Percentiles rank a stretch among this genome's conserved stretches.
phyloP scores from a whole-genome alignment of 768 basidiomycete species.

The Trametes cubensis region DNA sequence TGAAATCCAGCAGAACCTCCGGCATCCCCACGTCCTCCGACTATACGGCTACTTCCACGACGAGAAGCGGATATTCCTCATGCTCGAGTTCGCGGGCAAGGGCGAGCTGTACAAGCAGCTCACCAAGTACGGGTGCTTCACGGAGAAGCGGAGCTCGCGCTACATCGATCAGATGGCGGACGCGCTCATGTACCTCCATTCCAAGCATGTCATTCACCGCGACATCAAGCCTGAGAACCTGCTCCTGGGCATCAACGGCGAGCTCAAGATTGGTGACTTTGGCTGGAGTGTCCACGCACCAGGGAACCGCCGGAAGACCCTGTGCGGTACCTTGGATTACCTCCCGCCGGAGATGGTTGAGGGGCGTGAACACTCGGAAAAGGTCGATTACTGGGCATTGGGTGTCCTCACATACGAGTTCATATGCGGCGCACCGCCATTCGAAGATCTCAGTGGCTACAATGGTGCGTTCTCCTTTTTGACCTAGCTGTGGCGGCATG shows the following conservation, averaged over 20 bases:
- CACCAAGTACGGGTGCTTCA: slow-evolving; percentile 81
- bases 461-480: slow-evolving; percentile 54
- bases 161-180: slow-evolving; percentile 99
- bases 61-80: slow-evolving; percentile 94
- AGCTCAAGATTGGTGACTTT: slow-evolving; percentile 97
- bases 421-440: slow-evolving; percentile 79
- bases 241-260: slow-evolving; percentile 90
- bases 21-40: slow-evolving; percentile 92
- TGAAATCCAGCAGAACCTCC: slow-evolving; percentile 95
- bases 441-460: slow-evolving; percentile 82
- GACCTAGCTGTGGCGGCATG: slow-evolving; percentile 6
- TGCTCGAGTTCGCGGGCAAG: slow-evolving; percentile 97
- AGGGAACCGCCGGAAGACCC: slow-evolving; percentile 81
- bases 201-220: slow-evolving; percentile 96
- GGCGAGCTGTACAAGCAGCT: slow-evolving; percentile 98
- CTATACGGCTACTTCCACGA: slow-evolving; percentile 99
- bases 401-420: slow-evolving; percentile 98
- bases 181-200: slow-evolving; percentile 87
- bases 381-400: slow-evolving; percentile 95
- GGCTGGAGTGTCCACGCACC: slow-evolving; percentile 99
- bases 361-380: slow-evolving; percentile 83
- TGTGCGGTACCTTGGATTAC: slow-evolving; percentile 96
- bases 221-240: slow-evolving; percentile 99
- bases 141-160: slow-evolving; percentile 82
- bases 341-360: slow-evolving; percentile 99